These are phyloP conservation scores for Plectosphaerella cucumerina DNA, from an alignment of 2,329 filamentous ascomycete genomes.

Conservation along the genomic window DNA sequence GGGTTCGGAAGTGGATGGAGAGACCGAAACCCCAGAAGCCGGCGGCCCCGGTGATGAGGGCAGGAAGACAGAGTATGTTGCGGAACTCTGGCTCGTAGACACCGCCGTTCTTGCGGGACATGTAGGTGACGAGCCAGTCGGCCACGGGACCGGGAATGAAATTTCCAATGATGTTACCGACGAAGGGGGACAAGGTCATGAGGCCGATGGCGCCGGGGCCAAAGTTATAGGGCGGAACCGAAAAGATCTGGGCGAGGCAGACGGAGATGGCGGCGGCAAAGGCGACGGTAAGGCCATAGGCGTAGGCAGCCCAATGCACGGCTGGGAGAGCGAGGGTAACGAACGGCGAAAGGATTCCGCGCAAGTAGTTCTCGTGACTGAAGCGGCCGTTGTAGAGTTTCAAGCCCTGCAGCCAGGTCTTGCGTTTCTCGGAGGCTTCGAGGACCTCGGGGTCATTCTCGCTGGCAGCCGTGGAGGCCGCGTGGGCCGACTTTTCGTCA, in stretches of 20 bases:
- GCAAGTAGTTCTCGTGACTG: neutral
- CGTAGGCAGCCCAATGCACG: neutral
- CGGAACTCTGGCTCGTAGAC: conserved; percentile 77
- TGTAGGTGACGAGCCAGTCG: neutral
- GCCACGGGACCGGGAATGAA: neutral
- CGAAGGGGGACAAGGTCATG: neutral
- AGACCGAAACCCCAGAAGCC: neutral
- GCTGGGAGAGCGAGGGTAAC: neutral
- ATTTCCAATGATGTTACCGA: neutral
- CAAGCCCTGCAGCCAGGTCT: neutral
- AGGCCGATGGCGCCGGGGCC: neutral
- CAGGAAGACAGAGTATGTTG: conserved; percentile 76
- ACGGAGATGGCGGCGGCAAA: neutral
- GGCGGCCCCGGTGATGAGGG: conserved; percentile 31
- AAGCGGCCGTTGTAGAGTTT: neutral
- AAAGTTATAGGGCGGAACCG: neutral
- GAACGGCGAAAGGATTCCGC: neutral
- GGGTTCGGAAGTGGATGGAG: neutral
- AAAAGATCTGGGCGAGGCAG: neutral
- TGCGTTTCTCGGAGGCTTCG: neutral
- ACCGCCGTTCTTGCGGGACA: neutral
- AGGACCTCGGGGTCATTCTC: neutral
- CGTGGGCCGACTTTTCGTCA: no score
- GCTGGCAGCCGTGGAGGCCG: neutral
- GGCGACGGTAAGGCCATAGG: neutral